Conservation (phyloP, 331 rosid genomes). For the Cucumis variabilis region DNA sequence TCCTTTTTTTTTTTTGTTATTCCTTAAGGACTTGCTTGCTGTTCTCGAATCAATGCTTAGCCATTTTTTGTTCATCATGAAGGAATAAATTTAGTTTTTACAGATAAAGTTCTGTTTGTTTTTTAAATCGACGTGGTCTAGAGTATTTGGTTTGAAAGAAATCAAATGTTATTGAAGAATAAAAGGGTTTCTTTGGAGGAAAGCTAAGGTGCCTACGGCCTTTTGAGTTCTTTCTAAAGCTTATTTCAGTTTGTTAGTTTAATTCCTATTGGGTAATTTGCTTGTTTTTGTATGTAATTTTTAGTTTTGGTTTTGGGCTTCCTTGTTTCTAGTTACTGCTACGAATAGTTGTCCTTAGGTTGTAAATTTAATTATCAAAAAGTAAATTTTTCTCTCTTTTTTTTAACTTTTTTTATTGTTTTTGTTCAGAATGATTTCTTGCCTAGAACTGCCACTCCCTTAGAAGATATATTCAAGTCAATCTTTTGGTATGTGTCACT, state of each 20-base stretch:
- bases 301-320: background rate
- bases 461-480: constrained; percentile 93
- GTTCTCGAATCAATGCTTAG: background rate
- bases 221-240: background rate
- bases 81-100: background rate
- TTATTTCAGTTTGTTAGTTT: background rate
- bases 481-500: constrained; percentile 73
- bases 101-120: background rate
- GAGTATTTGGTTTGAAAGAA: constrained; percentile 9
- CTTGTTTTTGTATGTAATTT: background rate
- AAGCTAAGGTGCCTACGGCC: background rate
- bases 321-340: background rate
- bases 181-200: background rate
- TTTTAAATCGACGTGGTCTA: background rate
- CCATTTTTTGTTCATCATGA: background rate
- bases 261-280: background rate
- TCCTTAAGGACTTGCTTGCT: background rate
- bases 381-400: background rate
- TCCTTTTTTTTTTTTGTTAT: too few species aligned
- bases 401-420: background rate
- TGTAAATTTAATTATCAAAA: background rate
- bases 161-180: background rate
- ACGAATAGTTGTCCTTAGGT: background rate
- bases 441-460: constrained; percentile 92
- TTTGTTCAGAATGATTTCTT: constrained; percentile 87